A percentile compares a stretch with the other conserved stretches of the same genome.
These are phyloP conservation scores for Diaporthe caulivora DNA, from an alignment of 2,329 filamentous ascomycete species.

Conservation along the genomic window DNA sequence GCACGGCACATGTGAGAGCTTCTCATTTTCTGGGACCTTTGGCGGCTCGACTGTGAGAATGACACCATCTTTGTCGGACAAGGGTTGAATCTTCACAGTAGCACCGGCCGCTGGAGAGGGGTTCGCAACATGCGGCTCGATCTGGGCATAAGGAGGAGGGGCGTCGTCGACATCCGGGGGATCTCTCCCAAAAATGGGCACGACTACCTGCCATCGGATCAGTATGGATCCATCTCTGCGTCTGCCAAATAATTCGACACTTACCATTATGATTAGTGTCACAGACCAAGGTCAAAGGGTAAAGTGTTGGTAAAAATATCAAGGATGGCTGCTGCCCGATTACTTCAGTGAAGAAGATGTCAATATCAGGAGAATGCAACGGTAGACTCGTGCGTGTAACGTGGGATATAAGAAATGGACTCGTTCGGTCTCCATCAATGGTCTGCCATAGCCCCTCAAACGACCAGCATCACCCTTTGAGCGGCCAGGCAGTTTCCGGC, in stretches of 20 bases:
- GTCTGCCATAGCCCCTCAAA: background rate
- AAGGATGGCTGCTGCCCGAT: background rate
- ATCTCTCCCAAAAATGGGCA: constrained; percentile 1
- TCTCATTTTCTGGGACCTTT: constrained; percentile 44
- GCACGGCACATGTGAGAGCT: constrained; percentile 60
- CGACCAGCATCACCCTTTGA: constrained; percentile 14
- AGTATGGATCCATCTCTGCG: background rate
- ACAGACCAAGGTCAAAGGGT: background rate
- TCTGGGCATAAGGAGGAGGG: constrained; percentile 1
- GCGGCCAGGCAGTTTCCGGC: background rate
- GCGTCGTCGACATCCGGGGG: background rate
- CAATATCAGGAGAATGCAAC: background rate
- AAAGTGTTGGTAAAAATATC: background rate
- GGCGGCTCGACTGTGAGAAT: constrained; percentile 62
- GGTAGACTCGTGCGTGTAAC: background rate
- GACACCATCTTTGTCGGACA: constrained; percentile 54
- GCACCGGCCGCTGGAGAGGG: background rate
- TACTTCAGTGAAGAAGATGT: no score
- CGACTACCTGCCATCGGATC: background rate
- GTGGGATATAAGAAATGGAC: background rate
- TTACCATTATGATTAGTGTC: background rate
- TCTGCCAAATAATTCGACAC: background rate
- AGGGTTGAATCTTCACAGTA: constrained; percentile 52
- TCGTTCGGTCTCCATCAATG: background rate
- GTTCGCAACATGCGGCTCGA: background rate